phyloP scores from a whole-genome alignment of 768 basidiomycete genomes.

The Hebeloma cylindrosporum region DNA sequence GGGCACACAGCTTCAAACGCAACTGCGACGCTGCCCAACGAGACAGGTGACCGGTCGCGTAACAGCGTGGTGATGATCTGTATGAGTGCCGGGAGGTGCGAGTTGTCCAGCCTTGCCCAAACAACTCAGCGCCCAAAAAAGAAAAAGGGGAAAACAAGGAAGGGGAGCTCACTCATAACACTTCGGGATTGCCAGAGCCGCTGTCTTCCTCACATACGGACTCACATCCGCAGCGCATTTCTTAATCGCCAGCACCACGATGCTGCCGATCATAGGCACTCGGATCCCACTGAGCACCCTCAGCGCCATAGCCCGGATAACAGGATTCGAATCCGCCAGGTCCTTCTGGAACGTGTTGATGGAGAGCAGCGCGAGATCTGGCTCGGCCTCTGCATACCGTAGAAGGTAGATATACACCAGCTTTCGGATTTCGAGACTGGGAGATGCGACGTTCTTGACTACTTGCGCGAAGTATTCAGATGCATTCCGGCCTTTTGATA shows the following conservation, averaged over 20 bases:
- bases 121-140: background rate
- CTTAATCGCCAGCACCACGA: constrained; percentile 86
- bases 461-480: constrained; percentile 95
- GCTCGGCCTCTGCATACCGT: constrained; percentile 89
- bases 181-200: constrained; percentile 87
- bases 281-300: constrained; percentile 90
- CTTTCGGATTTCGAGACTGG: constrained; percentile 91
- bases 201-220: constrained; percentile 93
- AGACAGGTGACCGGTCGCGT: constrained; percentile 79
- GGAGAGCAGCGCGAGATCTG: constrained; percentile 91
- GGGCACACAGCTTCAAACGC: constrained; percentile 91
- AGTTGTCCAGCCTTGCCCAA: constrained; percentile 61
- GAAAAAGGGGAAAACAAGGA: background rate
- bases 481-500: constrained; percentile 89
- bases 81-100: constrained; percentile 72
- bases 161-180: constrained; percentile 56
- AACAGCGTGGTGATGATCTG: constrained; percentile 57
- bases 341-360: constrained; percentile 99
- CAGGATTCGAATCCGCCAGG: constrained; percentile 85
- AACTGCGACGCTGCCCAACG: constrained; percentile 80
- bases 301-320: constrained; percentile 95
- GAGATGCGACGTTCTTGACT: constrained; percentile 94
- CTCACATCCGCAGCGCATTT: constrained; percentile 91
- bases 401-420: constrained; percentile 97
- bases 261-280: constrained; percentile 82